Percentiles rank a stretch among this genome's conserved stretches.
phyloP scores from a whole-genome alignment of 495 filamentous ascomycete genomes.

The Penicillium maclennaniae region DNA sequence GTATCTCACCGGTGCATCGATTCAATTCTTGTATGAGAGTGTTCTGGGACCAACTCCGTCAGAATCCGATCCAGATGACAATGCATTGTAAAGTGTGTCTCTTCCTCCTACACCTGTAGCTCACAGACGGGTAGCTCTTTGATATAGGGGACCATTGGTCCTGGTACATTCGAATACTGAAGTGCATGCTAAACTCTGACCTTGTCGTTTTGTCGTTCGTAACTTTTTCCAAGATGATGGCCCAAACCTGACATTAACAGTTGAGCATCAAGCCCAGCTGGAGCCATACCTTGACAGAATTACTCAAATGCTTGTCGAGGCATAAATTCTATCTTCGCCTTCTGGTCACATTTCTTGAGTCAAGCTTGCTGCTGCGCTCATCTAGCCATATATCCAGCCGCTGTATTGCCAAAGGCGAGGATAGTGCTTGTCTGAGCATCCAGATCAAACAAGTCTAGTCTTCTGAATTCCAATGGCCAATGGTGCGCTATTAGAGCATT shows the following conservation, averaged over 20 bases:
- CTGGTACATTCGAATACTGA: conserved; percentile 10
- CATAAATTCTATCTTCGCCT: neutral
- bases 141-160: conserved; percentile 10
- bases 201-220: conserved; percentile 2
- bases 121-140: conserved; percentile 17
- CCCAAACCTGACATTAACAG: conserved; percentile 10
- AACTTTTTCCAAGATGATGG: conserved; percentile 7
- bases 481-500: conserved; percentile 6
- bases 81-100: conserved; percentile 21
- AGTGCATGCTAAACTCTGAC: conserved; percentile 10
- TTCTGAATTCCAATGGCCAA: conserved; percentile 4
- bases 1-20: neutral
- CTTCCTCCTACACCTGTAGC: conserved; percentile 14
- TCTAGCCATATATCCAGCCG: conserved; percentile 16
- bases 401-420: conserved; percentile 1
- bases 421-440: conserved; percentile 4
- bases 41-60: conserved; percentile 8
- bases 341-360: neutral
- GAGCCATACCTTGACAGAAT: conserved; percentile 19
- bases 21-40: neutral
- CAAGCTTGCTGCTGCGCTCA: neutral
- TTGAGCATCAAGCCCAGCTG: conserved; percentile 7
- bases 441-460: neutral
- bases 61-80: conserved; percentile 11
- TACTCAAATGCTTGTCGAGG: conserved; percentile 17